Conservation (phyloP, 2,329 filamentous ascomycete species). For the Achaetomium macrosporum region DNA sequence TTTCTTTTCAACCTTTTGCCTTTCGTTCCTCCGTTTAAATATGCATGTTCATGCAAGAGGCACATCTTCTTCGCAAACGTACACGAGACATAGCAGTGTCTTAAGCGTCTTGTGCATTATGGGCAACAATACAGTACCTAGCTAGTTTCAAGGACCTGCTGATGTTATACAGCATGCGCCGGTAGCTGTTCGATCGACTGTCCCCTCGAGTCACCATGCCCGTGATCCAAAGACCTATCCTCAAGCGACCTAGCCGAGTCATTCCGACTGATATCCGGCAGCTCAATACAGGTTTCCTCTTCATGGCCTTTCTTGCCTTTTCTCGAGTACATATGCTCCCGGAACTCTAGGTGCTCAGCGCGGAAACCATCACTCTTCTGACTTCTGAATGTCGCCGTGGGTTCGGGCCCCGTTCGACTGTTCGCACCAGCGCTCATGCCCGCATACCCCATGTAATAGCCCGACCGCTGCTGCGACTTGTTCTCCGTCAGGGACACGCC, state of each 20-base stretch:
- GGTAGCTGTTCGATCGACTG: constrained; percentile 11
- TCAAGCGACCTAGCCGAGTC: constrained; percentile 6
- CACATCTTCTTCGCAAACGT: too few species aligned
- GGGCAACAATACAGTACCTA: too few species aligned
- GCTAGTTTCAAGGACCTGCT: too few species aligned
- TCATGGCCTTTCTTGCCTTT: constrained; percentile 12
- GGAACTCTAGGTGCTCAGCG: too few species aligned
- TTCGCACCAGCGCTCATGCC: background rate
- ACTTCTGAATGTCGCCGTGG: background rate
- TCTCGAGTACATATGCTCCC: background rate
- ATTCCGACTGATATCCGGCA: constrained; percentile 12
- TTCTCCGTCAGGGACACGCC: constrained; percentile 19
- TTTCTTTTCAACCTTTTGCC: too few species aligned
- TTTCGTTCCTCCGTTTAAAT: too few species aligned
- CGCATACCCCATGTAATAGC: constrained; percentile 10
- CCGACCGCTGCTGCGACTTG: constrained; percentile 5
- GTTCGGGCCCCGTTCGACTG: background rate
- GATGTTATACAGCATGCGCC: constrained; percentile 15
- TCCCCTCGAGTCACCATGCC: background rate
- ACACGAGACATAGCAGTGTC: too few species aligned
- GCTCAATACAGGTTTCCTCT: constrained; percentile 17
- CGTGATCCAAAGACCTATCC: background rate
- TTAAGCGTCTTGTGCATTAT: too few species aligned
- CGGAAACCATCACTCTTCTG: constrained; percentile 1
- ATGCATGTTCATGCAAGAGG: too few species aligned